Evolutionary conservation across 1,284 basidiomycete species (phyloP).

Genomic region (Apiotrichum akiyoshidainum): DNA sequence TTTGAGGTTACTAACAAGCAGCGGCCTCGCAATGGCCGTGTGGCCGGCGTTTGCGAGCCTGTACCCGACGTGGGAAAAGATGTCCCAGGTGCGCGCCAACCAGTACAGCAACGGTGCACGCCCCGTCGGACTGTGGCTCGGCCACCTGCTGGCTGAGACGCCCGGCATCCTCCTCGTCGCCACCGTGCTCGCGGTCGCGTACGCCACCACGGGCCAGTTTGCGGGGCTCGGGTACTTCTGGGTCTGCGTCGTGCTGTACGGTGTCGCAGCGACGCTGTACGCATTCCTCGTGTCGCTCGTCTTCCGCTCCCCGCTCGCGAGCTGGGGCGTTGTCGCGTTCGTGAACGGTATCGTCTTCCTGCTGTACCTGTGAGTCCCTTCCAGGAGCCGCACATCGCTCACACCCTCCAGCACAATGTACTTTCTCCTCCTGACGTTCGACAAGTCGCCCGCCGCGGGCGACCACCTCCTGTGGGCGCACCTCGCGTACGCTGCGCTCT

Average conservation of each 20-base stretch:
- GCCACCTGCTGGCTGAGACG: conserved; percentile 71
- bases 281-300: conserved; percentile 65
- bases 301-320: conserved; percentile 65
- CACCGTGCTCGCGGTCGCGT: conserved; percentile 63
- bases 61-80: conserved; percentile 64
- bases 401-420: conserved; percentile 57
- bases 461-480: conserved; percentile 62
- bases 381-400: no score
- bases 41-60: conserved; percentile 75
- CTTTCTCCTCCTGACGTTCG: conserved; percentile 65
- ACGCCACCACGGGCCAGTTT: conserved; percentile 63
- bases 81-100: conserved; percentile 66
- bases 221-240: conserved; percentile 59
- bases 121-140: conserved; percentile 71
- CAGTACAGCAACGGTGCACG: conserved; percentile 66
- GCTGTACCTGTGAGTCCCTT: conserved; percentile 52
- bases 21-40: conserved; percentile 54
- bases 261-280: conserved; percentile 64
- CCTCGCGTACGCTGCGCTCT: conserved; percentile 64
- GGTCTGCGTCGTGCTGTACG: conserved; percentile 71
- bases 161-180: conserved; percentile 60
- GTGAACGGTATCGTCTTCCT: conserved; percentile 71
- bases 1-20: conserved; percentile 12
- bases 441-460: conserved; percentile 55
- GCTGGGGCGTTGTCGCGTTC: conserved; percentile 69